A percentile compares a stretch with the other conserved stretches of the same genome.
Conservation (phyloP, 129 eudicot species). For the Glebionis coronaria region DNA sequence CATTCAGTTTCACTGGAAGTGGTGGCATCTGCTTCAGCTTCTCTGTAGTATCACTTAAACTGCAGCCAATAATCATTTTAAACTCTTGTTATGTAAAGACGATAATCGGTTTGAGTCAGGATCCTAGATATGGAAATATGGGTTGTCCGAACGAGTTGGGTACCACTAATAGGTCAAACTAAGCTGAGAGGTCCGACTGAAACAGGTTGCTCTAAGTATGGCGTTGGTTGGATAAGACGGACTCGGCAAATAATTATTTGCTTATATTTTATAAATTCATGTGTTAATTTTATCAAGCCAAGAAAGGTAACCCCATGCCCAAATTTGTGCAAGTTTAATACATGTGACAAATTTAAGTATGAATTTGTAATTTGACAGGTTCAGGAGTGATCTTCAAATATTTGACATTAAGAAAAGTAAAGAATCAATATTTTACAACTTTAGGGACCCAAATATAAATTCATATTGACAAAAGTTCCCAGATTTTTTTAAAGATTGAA, state of each 20-base stretch:
- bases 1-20: constrained; percentile 63
- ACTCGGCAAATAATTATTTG: not conserved
- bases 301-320: not conserved
- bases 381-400: too few species aligned
- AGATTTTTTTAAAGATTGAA: not conserved
- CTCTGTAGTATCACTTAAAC: constrained; percentile 51
- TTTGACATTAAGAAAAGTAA: not conserved
- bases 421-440: not conserved
- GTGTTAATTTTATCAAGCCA: not conserved
- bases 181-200: not conserved
- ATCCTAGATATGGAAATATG: not conserved
- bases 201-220: not conserved
- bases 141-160: not conserved
- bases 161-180: not conserved
- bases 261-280: not conserved
- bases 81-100: not conserved
- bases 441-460: not conserved
- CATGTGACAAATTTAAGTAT: not conserved
- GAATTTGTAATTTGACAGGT: not conserved
- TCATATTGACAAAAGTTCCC: not conserved
- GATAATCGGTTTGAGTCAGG: too few species aligned
- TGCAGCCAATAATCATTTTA: constrained; percentile 29
- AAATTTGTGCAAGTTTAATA: not conserved
- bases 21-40: constrained; percentile 74
- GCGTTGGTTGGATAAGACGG: too few species aligned